phyloP scores from a whole-genome alignment of 2,329 filamentous ascomycete species.

The Epichloe gansuensis region DNA sequence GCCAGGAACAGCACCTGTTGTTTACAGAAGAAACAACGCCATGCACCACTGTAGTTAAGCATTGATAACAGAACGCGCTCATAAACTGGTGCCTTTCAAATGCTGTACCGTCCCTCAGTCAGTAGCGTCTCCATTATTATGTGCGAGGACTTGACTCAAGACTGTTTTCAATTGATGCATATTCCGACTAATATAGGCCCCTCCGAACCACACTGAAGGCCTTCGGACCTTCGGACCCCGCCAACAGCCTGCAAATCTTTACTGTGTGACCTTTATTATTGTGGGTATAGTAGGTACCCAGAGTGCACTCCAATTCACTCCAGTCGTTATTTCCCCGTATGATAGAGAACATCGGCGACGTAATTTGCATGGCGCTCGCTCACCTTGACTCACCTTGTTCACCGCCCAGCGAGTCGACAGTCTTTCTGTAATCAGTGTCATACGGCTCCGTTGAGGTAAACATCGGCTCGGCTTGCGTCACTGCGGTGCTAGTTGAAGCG shows the following conservation, averaged over 20 bases:
- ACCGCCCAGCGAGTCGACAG: not conserved
- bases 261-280: not conserved
- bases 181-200: slow-evolving; percentile 12
- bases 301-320: not conserved
- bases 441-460: not conserved
- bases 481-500: not conserved
- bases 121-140: not conserved
- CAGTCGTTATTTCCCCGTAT: not conserved
- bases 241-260: slow-evolving; percentile 2
- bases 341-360: not conserved
- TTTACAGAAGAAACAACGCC: not conserved
- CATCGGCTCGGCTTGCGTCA: not conserved
- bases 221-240: slow-evolving; percentile 5
- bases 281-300: not conserved
- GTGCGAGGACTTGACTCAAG: not conserved
- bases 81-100: not conserved
- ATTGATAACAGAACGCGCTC: not conserved
- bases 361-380: not conserved
- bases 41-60: not conserved
- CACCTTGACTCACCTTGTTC: not conserved
- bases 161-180: slow-evolving; percentile 12
- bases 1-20: not conserved
- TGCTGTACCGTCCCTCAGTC: not conserved
- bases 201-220: slow-evolving; percentile 8
- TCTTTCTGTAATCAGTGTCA: not conserved